Percentiles rank a stretch among this genome's conserved stretches.
Evolutionary conservation across 305 asterid species (phyloP).

Genomic region (Fraxinus greggii): DNA sequence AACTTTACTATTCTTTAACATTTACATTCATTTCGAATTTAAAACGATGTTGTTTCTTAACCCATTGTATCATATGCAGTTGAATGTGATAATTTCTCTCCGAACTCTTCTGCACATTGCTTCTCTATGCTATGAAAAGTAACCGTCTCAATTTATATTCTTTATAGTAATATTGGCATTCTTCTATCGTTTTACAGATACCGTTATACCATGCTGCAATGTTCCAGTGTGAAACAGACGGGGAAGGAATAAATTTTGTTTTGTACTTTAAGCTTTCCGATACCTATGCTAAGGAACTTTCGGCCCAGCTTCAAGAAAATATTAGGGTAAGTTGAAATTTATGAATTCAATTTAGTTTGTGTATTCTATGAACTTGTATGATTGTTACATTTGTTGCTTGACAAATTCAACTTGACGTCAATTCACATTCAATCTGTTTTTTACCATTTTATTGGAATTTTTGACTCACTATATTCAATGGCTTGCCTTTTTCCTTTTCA

Average conservation of each 20-base stretch:
- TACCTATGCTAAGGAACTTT: constrained; percentile 64
- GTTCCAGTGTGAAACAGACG: constrained; percentile 88
- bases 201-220: constrained; percentile 83
- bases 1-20: not conserved
- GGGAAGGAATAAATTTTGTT: constrained; percentile 91
- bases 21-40: not conserved
- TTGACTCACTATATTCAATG: not conserved
- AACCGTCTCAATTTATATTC: not conserved
- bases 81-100: not conserved
- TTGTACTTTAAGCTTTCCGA: constrained; percentile 86
- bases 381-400: not conserved
- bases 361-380: not conserved
- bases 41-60: not conserved
- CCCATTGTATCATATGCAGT: not conserved
- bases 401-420: not conserved
- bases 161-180: not conserved
- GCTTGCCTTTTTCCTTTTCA: not conserved
- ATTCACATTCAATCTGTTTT: not conserved
- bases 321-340: constrained; percentile 53
- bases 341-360: not conserved
- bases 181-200: constrained; percentile 46
- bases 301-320: constrained; percentile 76
- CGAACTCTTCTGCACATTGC: not conserved
- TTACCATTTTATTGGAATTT: not conserved
- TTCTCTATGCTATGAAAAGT: not conserved